Base-by-base conservation (phyloP, 176 grass and related monocot genomes). In the Oryza brachyantha region DNA sequence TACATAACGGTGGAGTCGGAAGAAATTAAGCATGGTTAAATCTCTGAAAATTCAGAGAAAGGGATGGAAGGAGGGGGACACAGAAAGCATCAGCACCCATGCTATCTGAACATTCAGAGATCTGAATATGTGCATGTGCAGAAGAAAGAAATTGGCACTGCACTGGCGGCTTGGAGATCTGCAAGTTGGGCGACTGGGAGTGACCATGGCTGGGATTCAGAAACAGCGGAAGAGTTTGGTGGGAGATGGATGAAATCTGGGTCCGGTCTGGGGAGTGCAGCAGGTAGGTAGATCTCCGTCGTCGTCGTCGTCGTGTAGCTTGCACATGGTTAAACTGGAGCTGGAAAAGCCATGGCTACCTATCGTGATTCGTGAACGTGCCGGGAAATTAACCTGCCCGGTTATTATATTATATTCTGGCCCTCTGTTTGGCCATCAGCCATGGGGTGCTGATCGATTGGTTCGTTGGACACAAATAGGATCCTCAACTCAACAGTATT, bases 271-370 rank as follows among this genome's bases (percentile, higher is more conserved):
- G 14, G 77, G 31, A 21, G 36, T 54, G 48, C n/a, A n/a, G n/a
- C n/a, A n/a, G n/a, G n/a, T n/a, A n/a, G n/a, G 19, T 19, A 54
- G 0, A 19, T n/a, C 48, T 54, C 21, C 21, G 22, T 41, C 65
- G 31, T 59, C 48, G 50, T 42, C 25, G 65, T 17, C 24, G 50
- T 42, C 25, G 65, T 17, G 16, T 60, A 61, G 67, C 46, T 50
- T 50, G 46, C 55, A 29, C 19, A 46, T 26, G 52, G 57, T 28
- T 19, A 39, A 31, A 43, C 74, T 29, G 35, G 12, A 16, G 6
- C 21, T 32, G 69, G 38, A 74, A 88, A 81, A 76, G 80, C 61
- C 73, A 38, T 82, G 43, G 42, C 64, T 27, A n/a, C n/a, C n/a
- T n/a, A 25, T 22, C 7, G 28, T 46, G 13, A 3, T 13, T 34